A percentile compares a stretch with the other conserved stretches of the same genome.
phyloP scores from a whole-genome alignment of 1,284 basidiomycete genomes.

The Moesziomyces aphidis region DNA sequence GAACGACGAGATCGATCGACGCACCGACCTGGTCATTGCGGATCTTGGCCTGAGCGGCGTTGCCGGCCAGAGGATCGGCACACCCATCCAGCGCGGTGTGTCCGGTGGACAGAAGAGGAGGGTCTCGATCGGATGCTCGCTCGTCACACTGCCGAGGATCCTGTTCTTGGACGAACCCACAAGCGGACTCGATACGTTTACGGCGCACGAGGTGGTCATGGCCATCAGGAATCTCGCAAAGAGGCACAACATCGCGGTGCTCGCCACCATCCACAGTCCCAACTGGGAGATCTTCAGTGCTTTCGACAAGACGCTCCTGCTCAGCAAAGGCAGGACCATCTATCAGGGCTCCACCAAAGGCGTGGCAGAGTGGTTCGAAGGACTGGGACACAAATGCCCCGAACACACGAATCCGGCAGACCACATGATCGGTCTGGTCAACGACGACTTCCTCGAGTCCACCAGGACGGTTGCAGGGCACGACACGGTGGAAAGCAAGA shows the following conservation, averaged over 20 bases:
- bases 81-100: slow-evolving; percentile 69
- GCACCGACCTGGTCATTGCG: slow-evolving; percentile 49
- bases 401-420: slow-evolving; percentile 65
- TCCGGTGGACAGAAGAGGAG: slow-evolving; percentile 69
- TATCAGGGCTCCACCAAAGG: slow-evolving; percentile 48
- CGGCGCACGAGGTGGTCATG: slow-evolving; percentile 65
- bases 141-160: slow-evolving; percentile 67
- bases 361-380: slow-evolving; percentile 52
- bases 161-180: slow-evolving; percentile 70
- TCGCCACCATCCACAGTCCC: slow-evolving; percentile 68
- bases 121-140: slow-evolving; percentile 66
- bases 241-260: slow-evolving; percentile 60
- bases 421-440: slow-evolving; percentile 61
- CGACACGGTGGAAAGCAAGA: neutral
- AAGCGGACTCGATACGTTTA: slow-evolving; percentile 58
- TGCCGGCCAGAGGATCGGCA: slow-evolving; percentile 67
- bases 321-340: slow-evolving; percentile 58
- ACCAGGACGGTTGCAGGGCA: neutral
- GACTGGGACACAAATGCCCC: slow-evolving; percentile 45
- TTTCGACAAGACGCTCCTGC: slow-evolving; percentile 65
- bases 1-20: slow-evolving; percentile 7
- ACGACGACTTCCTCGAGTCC: slow-evolving; percentile 57
- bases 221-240: slow-evolving; percentile 56
- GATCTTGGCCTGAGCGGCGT: slow-evolving; percentile 63
- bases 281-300: slow-evolving; percentile 61